Conservation (phyloP, 495 filamentous ascomycete species). For the Aspergillus olivimuriae region DNA sequence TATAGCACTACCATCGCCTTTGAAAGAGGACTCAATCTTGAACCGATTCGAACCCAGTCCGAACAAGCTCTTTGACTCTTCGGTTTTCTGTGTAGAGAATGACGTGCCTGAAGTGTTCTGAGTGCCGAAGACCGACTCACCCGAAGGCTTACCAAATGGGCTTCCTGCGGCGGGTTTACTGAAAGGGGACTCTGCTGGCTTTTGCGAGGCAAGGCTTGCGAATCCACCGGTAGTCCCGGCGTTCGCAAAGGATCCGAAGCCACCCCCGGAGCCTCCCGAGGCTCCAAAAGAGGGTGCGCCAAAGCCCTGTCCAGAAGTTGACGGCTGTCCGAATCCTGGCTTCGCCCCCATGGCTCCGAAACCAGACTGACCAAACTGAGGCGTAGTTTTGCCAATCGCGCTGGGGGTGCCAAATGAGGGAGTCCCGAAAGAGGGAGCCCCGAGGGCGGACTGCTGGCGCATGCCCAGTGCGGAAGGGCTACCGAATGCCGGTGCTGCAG, state of each 20-base stretch:
- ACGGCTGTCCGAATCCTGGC: slow-evolving; percentile 35
- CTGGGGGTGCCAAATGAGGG: slow-evolving; percentile 18
- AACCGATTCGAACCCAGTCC: slow-evolving; percentile 52
- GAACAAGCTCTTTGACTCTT: slow-evolving; percentile 40
- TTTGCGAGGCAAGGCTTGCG: slow-evolving; percentile 20
- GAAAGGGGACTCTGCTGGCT: not conserved
- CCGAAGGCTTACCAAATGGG: slow-evolving; percentile 14
- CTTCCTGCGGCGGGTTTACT: slow-evolving; percentile 7
- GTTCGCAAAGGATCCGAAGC: slow-evolving; percentile 32
- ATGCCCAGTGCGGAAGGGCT: slow-evolving; percentile 22
- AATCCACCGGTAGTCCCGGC: slow-evolving; percentile 26
- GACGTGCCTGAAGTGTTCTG: slow-evolving; percentile 21
- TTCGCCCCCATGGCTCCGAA: slow-evolving; percentile 42
- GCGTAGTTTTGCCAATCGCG: slow-evolving; percentile 17
- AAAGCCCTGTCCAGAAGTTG: slow-evolving; percentile 23
- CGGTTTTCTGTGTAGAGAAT: slow-evolving; percentile 34
- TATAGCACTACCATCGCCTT: slow-evolving; percentile 59
- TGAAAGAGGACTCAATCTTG: slow-evolving; percentile 73
- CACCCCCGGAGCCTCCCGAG: slow-evolving; percentile 23
- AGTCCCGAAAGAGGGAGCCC: slow-evolving; percentile 35
- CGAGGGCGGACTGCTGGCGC: slow-evolving; percentile 39
- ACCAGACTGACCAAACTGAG: slow-evolving; percentile 31
- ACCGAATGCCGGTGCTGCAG: slow-evolving; percentile 7
- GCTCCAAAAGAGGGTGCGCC: slow-evolving; percentile 20
- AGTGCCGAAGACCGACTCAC: slow-evolving; percentile 22